phyloP scores from a whole-genome alignment of 805 yeast species.

The Ogataea siamensis region DNA sequence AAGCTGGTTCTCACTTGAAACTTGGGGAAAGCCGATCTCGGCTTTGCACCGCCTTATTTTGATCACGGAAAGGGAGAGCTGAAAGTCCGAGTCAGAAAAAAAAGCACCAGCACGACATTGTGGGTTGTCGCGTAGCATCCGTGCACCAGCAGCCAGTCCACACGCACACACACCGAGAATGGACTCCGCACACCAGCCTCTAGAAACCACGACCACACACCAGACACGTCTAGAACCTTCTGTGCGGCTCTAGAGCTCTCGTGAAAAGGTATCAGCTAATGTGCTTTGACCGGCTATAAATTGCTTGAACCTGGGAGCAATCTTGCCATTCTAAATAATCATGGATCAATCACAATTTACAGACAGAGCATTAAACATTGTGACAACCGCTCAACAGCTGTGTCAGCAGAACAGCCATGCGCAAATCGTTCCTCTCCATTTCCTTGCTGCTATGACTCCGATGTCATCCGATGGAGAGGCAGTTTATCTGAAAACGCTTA shows the following conservation, averaged over 20 bases:
- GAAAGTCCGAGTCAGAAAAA: slow-evolving; percentile 4
- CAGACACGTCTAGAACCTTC: slow-evolving; percentile 8
- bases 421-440: slow-evolving; percentile 82
- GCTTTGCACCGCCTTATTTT: slow-evolving; percentile 3
- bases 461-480: slow-evolving; percentile 53
- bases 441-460: slow-evolving; percentile 87
- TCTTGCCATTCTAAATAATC: slow-evolving; percentile 7
- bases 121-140: neutral
- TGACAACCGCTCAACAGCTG: slow-evolving; percentile 74
- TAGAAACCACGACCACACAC: neutral
- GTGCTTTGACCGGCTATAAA: neutral
- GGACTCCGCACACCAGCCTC: neutral
- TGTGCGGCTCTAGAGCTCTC: slow-evolving; percentile 8
- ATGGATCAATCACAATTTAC: slow-evolving; percentile 82
- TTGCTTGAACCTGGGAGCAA: neutral
- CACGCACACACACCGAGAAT: neutral
- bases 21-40: slow-evolving; percentile 9
- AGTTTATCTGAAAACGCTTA: slow-evolving; percentile 72
- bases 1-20: neutral
- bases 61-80: slow-evolving; percentile 1
- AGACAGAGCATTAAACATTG: slow-evolving; percentile 83
- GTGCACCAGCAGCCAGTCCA: slow-evolving; percentile 1
- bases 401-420: slow-evolving; percentile 85
- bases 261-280: slow-evolving; percentile 1
- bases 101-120: neutral